Percentiles rank a stretch among this genome's conserved stretches.
phyloP scores from a whole-genome alignment of 2,329 filamentous ascomycete species.

The Coniochaeta ligniaria region DNA sequence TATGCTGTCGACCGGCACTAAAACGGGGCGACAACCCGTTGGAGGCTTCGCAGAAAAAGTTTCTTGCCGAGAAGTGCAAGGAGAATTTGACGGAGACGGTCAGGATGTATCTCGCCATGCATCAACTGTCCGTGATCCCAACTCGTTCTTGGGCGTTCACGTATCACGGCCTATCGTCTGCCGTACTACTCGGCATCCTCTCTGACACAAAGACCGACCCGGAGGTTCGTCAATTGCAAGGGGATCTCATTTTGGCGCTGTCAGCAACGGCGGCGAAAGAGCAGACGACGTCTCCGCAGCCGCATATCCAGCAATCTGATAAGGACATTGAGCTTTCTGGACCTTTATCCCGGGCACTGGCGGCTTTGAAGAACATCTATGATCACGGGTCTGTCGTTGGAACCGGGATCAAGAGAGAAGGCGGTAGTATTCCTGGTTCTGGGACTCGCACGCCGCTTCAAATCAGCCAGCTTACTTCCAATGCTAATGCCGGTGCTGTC shows the following conservation, averaged over 20 bases:
- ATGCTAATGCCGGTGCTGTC: constrained; percentile 8
- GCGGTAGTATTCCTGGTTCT: constrained; percentile 34
- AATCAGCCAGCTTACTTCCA: constrained; percentile 12
- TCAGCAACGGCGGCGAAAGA: constrained; percentile 60
- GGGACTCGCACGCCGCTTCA: constrained; percentile 35
- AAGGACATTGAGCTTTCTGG: constrained; percentile 57
- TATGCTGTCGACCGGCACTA: constrained; percentile 56
- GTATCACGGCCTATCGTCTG: constrained; percentile 59
- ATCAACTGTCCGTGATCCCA: constrained; percentile 59
- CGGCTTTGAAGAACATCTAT: constrained; percentile 58
- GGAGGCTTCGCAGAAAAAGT: constrained; percentile 42
- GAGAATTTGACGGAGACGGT: constrained; percentile 57
- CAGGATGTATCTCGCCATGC: constrained; percentile 63
- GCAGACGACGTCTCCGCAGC: constrained; percentile 35
- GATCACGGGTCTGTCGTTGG: constrained; percentile 54
- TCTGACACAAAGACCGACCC: constrained; percentile 57
- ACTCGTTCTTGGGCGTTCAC: constrained; percentile 63
- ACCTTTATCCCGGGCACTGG: constrained; percentile 52
- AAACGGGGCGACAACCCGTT: constrained; percentile 42
- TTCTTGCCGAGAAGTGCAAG: constrained; percentile 52
- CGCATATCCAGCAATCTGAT: constrained; percentile 46
- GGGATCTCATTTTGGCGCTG: constrained; percentile 55
- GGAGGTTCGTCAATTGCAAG: constrained; percentile 56
- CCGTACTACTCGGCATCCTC: constrained; percentile 55
- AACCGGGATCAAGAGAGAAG: constrained; percentile 38